Evolutionary conservation across 148 eudicot species (phyloP).

Genomic region (Agrostemma githago): DNA sequence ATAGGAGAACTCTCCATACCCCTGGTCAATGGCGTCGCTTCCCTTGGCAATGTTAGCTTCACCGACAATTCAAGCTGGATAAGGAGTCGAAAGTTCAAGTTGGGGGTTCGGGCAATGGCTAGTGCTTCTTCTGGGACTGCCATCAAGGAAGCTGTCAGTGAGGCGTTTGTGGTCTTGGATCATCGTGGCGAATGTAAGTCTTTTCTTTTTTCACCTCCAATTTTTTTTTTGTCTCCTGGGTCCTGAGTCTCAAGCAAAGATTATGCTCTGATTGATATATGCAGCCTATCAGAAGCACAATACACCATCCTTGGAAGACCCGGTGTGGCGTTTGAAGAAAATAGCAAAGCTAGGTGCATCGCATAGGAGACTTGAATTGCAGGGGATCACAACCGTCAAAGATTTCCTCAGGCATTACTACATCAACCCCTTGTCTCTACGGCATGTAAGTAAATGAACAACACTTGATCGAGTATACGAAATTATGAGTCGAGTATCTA

Average conservation of each 20-base stretch:
- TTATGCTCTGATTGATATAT: conserved; percentile 7
- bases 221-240: neutral
- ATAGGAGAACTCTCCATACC: conserved; percentile 38
- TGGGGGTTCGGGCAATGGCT: conserved; percentile 49
- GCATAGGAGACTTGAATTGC: conserved; percentile 35
- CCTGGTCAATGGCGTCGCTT: conserved; percentile 57
- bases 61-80: conserved; percentile 93
- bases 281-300: conserved; percentile 80
- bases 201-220: neutral
- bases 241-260: neutral
- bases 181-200: conserved; percentile 87
- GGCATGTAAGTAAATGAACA: conserved; percentile 40
- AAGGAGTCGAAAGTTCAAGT: conserved; percentile 60
- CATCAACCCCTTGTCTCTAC: conserved; percentile 32
- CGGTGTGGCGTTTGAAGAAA: conserved; percentile 71
- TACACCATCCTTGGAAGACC: conserved; percentile 61
- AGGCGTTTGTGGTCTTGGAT: conserved; percentile 69
- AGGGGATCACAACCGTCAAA: conserved; percentile 48
- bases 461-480: neutral
- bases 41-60: conserved; percentile 38
- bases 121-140: conserved; percentile 25
- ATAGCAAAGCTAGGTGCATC: conserved; percentile 67
- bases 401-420: conserved; percentile 46
- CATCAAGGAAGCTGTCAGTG: conserved; percentile 70
- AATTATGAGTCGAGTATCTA: neutral